Evolutionary conservation across 75 land plant species (phyloP).

Genomic region (Pinus taeda): DNA sequence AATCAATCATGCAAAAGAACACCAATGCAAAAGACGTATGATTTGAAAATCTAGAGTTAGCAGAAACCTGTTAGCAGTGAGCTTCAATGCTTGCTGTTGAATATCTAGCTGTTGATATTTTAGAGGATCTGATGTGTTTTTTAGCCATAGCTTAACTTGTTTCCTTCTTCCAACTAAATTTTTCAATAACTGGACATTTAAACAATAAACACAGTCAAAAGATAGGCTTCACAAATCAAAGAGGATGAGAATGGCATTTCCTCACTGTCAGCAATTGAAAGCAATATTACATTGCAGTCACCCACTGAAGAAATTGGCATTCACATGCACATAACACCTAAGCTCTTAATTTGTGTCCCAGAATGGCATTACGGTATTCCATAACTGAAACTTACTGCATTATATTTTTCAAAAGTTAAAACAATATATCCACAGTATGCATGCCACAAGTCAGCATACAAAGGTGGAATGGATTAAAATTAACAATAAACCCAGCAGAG

Average conservation of each 20-base stretch:
- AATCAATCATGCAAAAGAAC: background rate
- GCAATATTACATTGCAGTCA: background rate
- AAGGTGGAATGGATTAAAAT: no score
- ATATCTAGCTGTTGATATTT: conserved; percentile 92
- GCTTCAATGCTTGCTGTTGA: conserved; percentile 97
- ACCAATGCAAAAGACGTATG: background rate
- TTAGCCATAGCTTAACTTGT: conserved; percentile 78
- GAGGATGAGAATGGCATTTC: background rate
- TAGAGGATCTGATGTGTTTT: conserved; percentile 65
- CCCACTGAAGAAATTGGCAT: background rate
- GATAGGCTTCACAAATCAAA: background rate
- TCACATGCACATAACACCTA: background rate
- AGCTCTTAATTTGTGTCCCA: background rate
- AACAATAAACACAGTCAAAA: background rate
- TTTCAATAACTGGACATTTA: conserved; percentile 62
- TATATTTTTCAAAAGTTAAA: background rate
- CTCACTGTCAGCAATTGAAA: background rate
- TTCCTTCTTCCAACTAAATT: conserved; percentile 85
- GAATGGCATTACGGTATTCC: background rate
- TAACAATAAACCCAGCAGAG: background rate
- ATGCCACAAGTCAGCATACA: background rate
- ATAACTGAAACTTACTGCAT: background rate
- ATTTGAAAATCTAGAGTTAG: background rate
- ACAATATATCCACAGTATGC: background rate
- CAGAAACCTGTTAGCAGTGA: conserved; percentile 93